Base-by-base conservation (phyloP, 2,329 filamentous ascomycete genomes). In the Pyricularia sp. region DNA sequence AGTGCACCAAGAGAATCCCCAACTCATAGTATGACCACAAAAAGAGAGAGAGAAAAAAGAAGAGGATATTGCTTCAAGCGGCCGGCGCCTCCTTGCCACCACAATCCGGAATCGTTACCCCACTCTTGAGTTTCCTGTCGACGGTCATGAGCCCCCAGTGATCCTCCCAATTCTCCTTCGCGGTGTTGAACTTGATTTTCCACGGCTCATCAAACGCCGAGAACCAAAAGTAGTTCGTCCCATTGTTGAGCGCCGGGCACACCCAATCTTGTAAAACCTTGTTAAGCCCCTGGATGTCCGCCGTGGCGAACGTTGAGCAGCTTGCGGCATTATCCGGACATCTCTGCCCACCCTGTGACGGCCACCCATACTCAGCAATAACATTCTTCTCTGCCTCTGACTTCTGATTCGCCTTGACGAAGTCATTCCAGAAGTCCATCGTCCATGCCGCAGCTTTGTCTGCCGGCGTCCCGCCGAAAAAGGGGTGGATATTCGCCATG, bases 401-500 rank as follows among this genome's bases (percentile, higher is more conserved):
- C 74, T 88, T 83, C 67, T 88, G 90, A 66, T 91, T 82, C 0
- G 75, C 68, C 0, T 85, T 82, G 69, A 93, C 88, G 65, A 93
- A 81, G 10, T 75, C 78, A 60, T 88, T 77, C 89, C 92, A 97
- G 77, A 97, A 19, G 76, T 76, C 77, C 81, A 90, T 0, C 31
- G 93, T 96, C 93, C 93, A 97, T 8, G 73, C 77, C 0, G 92
- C 88, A 0, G 91, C 91, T 1, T 82, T 74, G 2, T 84, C 78
- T 2, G 86, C 88, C 0, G 82, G 78, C 13, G 91, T 85, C 61
- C 93, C 93, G 0, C 88, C 89, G 73, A 97, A 97, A 81, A 97
- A 97, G 0, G 94, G 93, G 73, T 97, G 94, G 65, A 97, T 90
- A 73, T 97, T 97, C 70, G 91, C 89, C 93, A 97, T 97, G 75